phyloP scores from a whole-genome alignment of 2,329 filamentous ascomycete genomes.

The Domatiomyces globalis region DNA sequence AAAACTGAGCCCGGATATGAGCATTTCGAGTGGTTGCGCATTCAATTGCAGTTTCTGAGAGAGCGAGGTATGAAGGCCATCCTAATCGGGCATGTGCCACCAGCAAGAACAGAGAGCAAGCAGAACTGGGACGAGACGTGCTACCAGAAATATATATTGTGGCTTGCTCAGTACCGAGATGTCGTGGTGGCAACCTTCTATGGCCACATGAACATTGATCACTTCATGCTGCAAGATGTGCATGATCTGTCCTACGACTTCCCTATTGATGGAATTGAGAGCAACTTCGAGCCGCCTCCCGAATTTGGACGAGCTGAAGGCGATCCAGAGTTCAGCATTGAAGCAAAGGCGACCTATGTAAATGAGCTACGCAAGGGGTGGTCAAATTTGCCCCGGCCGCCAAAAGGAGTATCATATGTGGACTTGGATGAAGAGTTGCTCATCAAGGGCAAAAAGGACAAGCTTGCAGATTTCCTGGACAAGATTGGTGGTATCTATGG shows the following conservation, averaged over 20 bases:
- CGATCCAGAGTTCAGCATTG: slow-evolving; percentile 39
- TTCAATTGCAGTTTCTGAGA: slow-evolving; percentile 74
- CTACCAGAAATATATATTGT: slow-evolving; percentile 94
- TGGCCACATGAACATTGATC: slow-evolving; percentile 97
- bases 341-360: slow-evolving; percentile 66
- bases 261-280: slow-evolving; percentile 26
- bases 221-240: slow-evolving; percentile 85
- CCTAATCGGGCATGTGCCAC: slow-evolving; percentile 84
- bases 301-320: not conserved
- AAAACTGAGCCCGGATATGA: slow-evolving; percentile 77
- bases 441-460: slow-evolving; percentile 35
- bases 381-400: slow-evolving; percentile 54
- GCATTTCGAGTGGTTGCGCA: slow-evolving; percentile 89
- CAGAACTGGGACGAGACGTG: slow-evolving; percentile 89
- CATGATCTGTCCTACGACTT: slow-evolving; percentile 47
- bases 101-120: slow-evolving; percentile 72
- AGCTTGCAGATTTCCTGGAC: slow-evolving; percentile 42
- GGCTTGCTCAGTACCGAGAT: slow-evolving; percentile 81
- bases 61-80: slow-evolving; percentile 85
- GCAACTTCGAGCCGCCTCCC: slow-evolving; percentile 25
- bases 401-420: slow-evolving; percentile 13
- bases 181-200: slow-evolving; percentile 67
- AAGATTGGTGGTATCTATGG: slow-evolving; percentile 67
- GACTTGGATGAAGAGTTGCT: slow-evolving; percentile 11
- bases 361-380: slow-evolving; percentile 63